Evolutionary conservation across 106 monocot species (phyloP), one percentile per base, ranked within the genome.

Genomic region (Ottelia alismoides): DNA sequence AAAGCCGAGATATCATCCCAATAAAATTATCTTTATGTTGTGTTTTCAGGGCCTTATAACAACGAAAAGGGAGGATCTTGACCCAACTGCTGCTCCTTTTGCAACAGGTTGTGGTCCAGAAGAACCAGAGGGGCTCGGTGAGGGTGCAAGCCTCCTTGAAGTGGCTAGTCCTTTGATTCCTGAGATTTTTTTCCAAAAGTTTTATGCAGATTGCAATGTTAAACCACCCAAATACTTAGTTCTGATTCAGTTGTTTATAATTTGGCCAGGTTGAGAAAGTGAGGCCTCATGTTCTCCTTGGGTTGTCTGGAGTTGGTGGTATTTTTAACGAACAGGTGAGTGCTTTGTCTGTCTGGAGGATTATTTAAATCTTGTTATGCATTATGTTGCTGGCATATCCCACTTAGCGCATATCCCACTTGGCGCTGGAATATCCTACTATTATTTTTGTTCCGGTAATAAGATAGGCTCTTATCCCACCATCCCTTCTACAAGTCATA

Each of bases 291-390:
- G 98, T 98, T 57, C 82, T 98, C 68, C 72, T 98, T 45, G 98
- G 98, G 32, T 76, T 98, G 47, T 98, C 98, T 65, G 98, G 98
- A 47, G 98, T 98, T 47, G 98, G 98, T 24, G 85, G 98, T 26
- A 70, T 98, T 44, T 98, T 98, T 72, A 67, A 72, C 45, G 77
- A 85, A 46, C 62, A 85, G 85, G 98, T 98, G 72, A 74, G 28
- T 17, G 65, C 53, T 22, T 0, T 31, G 49, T 22, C 16, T 30
- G 16, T 30, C n/a, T n/a, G n/a, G n/a, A n/a, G n/a, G n/a, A n/a
- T n/a, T n/a, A n/a, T n/a, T n/a, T n/a, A n/a, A n/a, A n/a, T n/a
- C n/a, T n/a, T n/a, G n/a, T n/a, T n/a, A n/a, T n/a, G n/a, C n/a
- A n/a, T n/a, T n/a, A n/a, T n/a, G n/a, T n/a, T n/a, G n/a, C n/a